A percentile compares a stretch with the other conserved stretches of the same genome.
phyloP scores from a whole-genome alignment of 345 rosid genomes.

The Psidium guajava region DNA sequence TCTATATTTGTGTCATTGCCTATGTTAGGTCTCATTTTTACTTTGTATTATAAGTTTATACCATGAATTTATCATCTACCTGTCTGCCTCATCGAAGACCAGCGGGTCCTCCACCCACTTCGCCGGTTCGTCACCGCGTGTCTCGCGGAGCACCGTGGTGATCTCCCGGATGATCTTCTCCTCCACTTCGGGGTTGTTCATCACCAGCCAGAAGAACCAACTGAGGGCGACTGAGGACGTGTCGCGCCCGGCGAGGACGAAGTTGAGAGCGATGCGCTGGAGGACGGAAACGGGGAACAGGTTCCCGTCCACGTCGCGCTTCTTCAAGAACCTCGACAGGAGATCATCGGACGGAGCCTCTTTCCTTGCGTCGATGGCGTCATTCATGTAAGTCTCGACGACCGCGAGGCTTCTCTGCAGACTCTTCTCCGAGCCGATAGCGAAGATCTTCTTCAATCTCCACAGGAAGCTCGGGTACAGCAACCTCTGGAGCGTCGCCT shows the following conservation, averaged over 20 bases:
- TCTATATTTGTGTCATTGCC: not conserved
- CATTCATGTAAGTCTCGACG: conserved; percentile 72
- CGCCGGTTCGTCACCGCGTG: conserved; percentile 52
- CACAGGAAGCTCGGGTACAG: conserved; percentile 71
- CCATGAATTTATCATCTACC: not conserved
- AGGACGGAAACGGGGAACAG: conserved; percentile 49
- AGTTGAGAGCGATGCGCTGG: conserved; percentile 83
- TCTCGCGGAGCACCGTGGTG: conserved; percentile 37
- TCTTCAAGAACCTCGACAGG: conserved; percentile 71
- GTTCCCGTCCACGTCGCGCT: conserved; percentile 60
- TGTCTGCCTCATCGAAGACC: conserved; percentile 78
- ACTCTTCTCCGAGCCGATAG: conserved; percentile 47
- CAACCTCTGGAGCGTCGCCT: conserved; percentile 69
- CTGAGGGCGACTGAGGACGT: conserved; percentile 88
- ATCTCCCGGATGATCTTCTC: conserved; percentile 53
- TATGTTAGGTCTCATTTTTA: not conserved
- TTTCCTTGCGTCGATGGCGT: conserved; percentile 54
- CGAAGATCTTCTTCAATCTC: conserved; percentile 55
- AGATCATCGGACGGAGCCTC: conserved; percentile 78
- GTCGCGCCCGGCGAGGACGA: conserved; percentile 85
- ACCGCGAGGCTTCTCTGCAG: conserved; percentile 43
- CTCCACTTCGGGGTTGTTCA: conserved; percentile 58
- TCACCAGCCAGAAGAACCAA: conserved; percentile 95
- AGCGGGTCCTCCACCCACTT: conserved; percentile 81
- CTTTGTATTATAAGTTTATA: not conserved